Evolutionary conservation across 2,329 filamentous ascomycete genomes (phyloP), one percentile per base, ranked within the genome.

Genomic region (Colletotrichum sp.): DNA sequence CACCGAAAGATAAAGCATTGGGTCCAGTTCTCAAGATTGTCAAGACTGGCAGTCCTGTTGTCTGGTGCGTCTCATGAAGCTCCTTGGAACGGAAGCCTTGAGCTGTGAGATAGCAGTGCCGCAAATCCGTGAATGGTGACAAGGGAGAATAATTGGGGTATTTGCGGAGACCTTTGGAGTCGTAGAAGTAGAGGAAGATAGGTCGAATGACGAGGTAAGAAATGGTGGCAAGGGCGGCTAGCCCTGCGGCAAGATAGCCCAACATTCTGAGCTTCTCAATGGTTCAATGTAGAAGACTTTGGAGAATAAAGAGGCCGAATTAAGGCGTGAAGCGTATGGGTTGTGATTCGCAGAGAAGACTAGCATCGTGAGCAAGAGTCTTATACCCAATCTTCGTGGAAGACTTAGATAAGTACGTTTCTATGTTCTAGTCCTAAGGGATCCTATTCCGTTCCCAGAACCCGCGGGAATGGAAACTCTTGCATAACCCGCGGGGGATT

Each of bases 21-120:
- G 86, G 85, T 1, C 85, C 86, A 5, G 82, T 86, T n/a, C 86
- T 83, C 61, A 88, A 24, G 16, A 88, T 82, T 0, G 85, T 83
- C 61, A 88, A 24, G 16, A 88, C 82, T 0, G 85, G 83, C 12
- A 21, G 33, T 2, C 58, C 13, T 13, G n/a, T 24, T 33, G n/a
- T 9, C 16, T 62, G 31, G 2, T 62, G 58, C n/a, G n/a, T 62
- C 33, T 62, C 21, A 27, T 38, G n/a, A 18, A 62, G 58, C 15
- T 29, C 33, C 16, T 62, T 62, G 4, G 21, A 62, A 15, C 58
- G 58, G 33, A 62, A 62, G n/a, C 31, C 58, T 15, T 27, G 58
- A 7, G 58, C 58, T 6, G 31, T 62, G n/a, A 62, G 58, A 62
- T 62, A 62, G 18, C 58, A 62, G 58, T 62, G 58, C n/a, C 33